Base-by-base conservation (phyloP, 2,329 filamentous ascomycete genomes). In the Sclerotinia glacialis region DNA sequence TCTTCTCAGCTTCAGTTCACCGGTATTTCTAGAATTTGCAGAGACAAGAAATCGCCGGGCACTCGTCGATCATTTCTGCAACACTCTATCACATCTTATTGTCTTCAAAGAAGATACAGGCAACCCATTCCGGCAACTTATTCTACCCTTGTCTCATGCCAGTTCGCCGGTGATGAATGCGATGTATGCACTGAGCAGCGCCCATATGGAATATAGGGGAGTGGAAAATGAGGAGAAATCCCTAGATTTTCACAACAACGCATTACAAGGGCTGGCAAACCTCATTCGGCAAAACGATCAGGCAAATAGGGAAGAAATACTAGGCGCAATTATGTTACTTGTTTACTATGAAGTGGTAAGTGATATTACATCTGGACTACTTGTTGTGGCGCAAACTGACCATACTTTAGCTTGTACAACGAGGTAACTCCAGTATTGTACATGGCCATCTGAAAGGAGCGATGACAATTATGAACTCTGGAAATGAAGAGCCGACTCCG, bases 161-260 rank as follows among this genome's bases (percentile, higher is more conserved):
- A 85, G 83, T 72, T 78, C 79, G 0, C 82, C 85, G 0, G 83
- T 97, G 4, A 89, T 91, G 76, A 91, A 95, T 74, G 92, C 93
- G 14, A 89, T 97, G 68, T 93, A 91, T 67, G 92, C 93, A 0
- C 80, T 97, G 6, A 86, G 92, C 0, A 91, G 90, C 66, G 94
- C 93, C 67, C 95, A 97, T 75, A 80, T 96, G 67, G 90, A 94
- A 66, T 92, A 85, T 58, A 79, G 84, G 31, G 83, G 83, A 1
- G 78, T 85, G 9, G 77, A 81, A 26, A 83, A 82, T 31, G 69
- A 72, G 61, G 84, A 87, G 71, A 83, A 81, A 70, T 86, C 85
- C 46, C 76, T 86, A 1, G 81, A 81, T 67, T 87, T 87, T 69
- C 86, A 88, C 69, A 86, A 83, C 68, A 79, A 81, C 71, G 85